Conservation (phyloP, 2,329 filamentous ascomycete genomes). For the Talaromyces sp. region DNA sequence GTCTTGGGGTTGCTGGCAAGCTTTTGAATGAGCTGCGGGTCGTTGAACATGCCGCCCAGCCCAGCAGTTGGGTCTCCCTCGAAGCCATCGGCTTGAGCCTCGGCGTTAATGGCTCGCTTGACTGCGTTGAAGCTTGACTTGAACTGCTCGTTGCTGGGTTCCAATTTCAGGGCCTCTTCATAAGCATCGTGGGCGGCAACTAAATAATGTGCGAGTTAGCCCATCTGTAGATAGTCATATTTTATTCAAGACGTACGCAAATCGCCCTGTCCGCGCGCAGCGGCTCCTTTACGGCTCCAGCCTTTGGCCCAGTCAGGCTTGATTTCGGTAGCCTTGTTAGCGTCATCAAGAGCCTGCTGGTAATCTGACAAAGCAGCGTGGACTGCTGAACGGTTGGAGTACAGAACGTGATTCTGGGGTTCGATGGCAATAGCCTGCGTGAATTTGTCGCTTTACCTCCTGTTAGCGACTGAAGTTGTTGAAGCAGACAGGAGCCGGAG, state of each 20-base stretch:
- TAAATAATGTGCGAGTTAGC: constrained; percentile 25
- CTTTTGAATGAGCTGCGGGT: constrained; percentile 85
- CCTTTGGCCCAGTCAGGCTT: constrained; percentile 99
- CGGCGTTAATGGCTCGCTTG: constrained; percentile 79
- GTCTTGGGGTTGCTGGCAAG: constrained; percentile 95
- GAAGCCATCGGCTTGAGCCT: constrained; percentile 59
- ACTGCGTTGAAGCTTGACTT: constrained; percentile 84
- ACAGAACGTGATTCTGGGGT: constrained; percentile 89
- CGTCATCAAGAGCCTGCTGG: constrained; percentile 78
- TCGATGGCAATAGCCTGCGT: constrained; percentile 87
- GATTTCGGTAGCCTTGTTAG: constrained; percentile 85
- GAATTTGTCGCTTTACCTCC: constrained; percentile 72
- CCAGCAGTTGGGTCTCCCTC: constrained; percentile 66
- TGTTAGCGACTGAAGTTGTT: background rate
- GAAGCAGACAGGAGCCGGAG: background rate
- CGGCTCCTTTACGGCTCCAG: constrained; percentile 88
- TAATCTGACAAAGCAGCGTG: constrained; percentile 89
- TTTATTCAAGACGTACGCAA: constrained; percentile 48
- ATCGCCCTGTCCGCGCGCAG: constrained; percentile 82
- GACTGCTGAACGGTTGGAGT: constrained; percentile 88
- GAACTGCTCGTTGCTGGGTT: constrained; percentile 85
- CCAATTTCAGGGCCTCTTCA: constrained; percentile 88
- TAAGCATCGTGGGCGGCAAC: constrained; percentile 84
- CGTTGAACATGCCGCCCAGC: constrained; percentile 89
- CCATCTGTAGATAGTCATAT: background rate